phyloP scores from a whole-genome alignment of 352 stramenopile species.

The Phytophthora melonis region DNA sequence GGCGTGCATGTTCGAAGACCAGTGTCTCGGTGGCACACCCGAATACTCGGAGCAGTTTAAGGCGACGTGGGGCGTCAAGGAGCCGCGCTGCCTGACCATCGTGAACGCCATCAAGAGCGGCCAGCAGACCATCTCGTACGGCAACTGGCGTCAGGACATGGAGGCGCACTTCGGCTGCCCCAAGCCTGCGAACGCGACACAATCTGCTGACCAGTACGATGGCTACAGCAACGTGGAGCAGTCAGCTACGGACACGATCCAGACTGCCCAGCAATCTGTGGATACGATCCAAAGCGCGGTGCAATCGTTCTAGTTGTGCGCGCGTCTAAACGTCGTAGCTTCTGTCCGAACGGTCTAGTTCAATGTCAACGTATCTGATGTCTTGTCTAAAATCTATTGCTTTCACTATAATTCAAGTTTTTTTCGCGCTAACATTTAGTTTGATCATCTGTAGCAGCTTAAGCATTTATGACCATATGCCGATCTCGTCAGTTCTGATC shows the following conservation, averaged over 20 bases:
- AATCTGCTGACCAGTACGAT: constrained; percentile 12
- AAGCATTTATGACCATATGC: background rate
- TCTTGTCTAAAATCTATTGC: background rate
- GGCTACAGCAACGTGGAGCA: constrained; percentile 17
- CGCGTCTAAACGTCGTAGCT: constrained; percentile 5
- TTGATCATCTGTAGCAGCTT: no score
- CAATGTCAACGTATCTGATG: constrained; percentile 11
- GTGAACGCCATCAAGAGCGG: constrained; percentile 55
- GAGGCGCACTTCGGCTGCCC: constrained; percentile 56
- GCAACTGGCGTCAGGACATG: constrained; percentile 50
- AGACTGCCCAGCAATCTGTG: constrained; percentile 32
- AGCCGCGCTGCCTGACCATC: constrained; percentile 54
- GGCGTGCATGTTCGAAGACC: constrained; percentile 58
- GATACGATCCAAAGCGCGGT: constrained; percentile 17
- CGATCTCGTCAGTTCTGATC: constrained; percentile 25
- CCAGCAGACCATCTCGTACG: constrained; percentile 38
- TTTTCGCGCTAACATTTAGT: no score
- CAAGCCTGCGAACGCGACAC: constrained; percentile 32
- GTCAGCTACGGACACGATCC: background rate
- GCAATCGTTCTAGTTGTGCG: constrained; percentile 27
- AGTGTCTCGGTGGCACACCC: constrained; percentile 53
- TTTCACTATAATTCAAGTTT: background rate
- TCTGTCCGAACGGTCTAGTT: constrained; percentile 12
- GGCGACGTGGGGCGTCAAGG: constrained; percentile 44
- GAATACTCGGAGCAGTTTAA: constrained; percentile 62